Base-by-base conservation (phyloP, 306 rosid genomes). In the Gynostemma pentaphyllum region DNA sequence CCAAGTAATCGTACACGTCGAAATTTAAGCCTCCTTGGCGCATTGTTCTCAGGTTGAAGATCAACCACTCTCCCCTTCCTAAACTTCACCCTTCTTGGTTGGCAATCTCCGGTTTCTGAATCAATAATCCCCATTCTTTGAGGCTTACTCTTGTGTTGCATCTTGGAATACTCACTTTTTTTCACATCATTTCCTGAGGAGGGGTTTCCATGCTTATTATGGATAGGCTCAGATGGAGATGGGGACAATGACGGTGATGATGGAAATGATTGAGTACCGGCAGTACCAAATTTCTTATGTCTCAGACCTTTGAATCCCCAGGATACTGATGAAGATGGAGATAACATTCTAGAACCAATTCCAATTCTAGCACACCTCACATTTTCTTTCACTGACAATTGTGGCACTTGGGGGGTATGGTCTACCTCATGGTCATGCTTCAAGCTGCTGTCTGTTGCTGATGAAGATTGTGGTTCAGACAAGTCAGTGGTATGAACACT, bases 11-110 rank as follows among this genome's bases (percentile, higher is more conserved):
- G 78, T 23, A 39, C 83, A 57, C 81, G 79, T 78, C 70, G 74
- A 76, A 90, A 90, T 74, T 83, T 85, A 75, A 87, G 96, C 70
- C 86, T 83, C 73, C 83, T 74, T 36, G 86, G 66, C 67, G 75
- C 7, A 67, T 6, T 80, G 78, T 72, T 74, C 59, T 78, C 84
- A 24, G 85, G 70, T 72, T 80, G 83, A 72, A 77, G 51, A 60
- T 87, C 96, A 21, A 87, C 53, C 74, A 80, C 73, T 68, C 70
- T 82, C 42, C 91, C 96, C 74, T 85, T 83, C 72, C 76, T 75
- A 68, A 90, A 85, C 55, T 64, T 75, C 71, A 87, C 48, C 71
- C 77, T 83, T 64, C 60, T 39, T n/a, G 81, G n/a, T 12, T 74
- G 66, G 68, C 27, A 9, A 64, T n/a, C 76, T 49, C 66, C 76